Evolutionary conservation across 2,329 filamentous ascomycete species (phyloP), one percentile per base, ranked within the genome.

Genomic region (Penicillium sp.): DNA sequence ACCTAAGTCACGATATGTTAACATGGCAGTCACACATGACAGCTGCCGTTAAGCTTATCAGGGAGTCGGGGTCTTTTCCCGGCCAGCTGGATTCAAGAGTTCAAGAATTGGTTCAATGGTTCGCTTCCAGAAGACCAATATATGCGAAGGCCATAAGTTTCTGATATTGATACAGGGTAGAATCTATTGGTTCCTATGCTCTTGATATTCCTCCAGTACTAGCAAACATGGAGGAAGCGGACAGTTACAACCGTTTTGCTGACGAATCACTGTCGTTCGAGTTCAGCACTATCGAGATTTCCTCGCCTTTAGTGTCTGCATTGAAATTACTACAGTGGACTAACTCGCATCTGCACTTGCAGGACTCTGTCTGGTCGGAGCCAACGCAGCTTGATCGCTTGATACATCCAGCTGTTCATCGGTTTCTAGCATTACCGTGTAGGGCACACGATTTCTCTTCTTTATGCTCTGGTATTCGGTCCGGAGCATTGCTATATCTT

Each of bases 401-500:
- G n/a, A 33, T 45, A 7, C 21, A 45, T 9, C 49, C 49, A 12
- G 24, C 42, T 14, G 40, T 33, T 9, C 35, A 33, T n/a, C 21
- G 16, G 26, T 52, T 52, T 11, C 18, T 42, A 14, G 5, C 38
- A 42, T 20, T 42, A 42, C 38, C 14, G 5, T 42, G 6, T 42
- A 42, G 16, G 14, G 38, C 38, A n/a, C 16, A 52, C 28, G 42
- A 16, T 14, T 42, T 38, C 42, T n/a, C 7, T 1, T 30, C 49
- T 26, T 30, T 45, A 20, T 18, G 38, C 35, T 12, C 35, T 16
- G 21, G 23, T 24, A 7, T 45, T 11, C 49, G 49, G 28, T 45
- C 38, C 26, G 49, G 49, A 30, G 38, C 24, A 9, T 43, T 52
- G 14, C 38, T 52, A 21, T 52, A 52, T n/a, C 38, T 52, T 16